Evolutionary conservation across 148 eudicot genomes (phyloP).

Genomic region (Dysphania ambrosioides): DNA sequence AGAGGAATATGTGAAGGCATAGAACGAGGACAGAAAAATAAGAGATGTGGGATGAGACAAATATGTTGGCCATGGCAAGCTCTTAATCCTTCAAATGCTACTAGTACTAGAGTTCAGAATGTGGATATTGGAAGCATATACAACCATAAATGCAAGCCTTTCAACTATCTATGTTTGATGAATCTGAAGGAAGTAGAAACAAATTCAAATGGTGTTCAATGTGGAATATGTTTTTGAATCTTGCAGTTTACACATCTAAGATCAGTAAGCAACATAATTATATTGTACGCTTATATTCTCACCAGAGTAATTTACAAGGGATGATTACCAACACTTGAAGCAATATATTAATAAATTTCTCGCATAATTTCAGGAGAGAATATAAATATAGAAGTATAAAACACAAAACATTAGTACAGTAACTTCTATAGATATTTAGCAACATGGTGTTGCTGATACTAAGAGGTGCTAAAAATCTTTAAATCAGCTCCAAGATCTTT

Average conservation of each 20-base stretch:
- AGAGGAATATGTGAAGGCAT: conserved; percentile 52
- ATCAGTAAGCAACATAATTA: not conserved
- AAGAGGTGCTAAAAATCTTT: not conserved
- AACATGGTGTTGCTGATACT: conserved; percentile 31
- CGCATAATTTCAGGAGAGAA: not conserved
- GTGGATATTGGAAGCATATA: conserved; percentile 30
- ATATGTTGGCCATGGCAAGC: conserved; percentile 67
- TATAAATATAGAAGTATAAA: not conserved
- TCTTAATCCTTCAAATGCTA: conserved; percentile 30
- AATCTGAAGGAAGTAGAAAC: not conserved
- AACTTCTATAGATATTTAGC: conserved; percentile 5
- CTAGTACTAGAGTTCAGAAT: conserved; percentile 23
- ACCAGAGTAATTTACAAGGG: not conserved
- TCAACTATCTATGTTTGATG: not conserved
- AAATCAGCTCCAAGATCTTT: no score
- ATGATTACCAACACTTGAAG: not conserved
- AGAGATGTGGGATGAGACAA: conserved; percentile 35
- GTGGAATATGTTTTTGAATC: not conserved
- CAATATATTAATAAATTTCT: not conserved
- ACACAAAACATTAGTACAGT: conserved; percentile 3
- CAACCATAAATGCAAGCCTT: conserved; percentile 65
- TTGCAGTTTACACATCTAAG: no score
- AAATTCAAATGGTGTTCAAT: not conserved
- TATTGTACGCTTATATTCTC: not conserved
- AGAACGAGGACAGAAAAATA: conserved; percentile 36